phyloP scores from a whole-genome alignment of 164 flowering plant genomes.

The Malania oleifera region DNA sequence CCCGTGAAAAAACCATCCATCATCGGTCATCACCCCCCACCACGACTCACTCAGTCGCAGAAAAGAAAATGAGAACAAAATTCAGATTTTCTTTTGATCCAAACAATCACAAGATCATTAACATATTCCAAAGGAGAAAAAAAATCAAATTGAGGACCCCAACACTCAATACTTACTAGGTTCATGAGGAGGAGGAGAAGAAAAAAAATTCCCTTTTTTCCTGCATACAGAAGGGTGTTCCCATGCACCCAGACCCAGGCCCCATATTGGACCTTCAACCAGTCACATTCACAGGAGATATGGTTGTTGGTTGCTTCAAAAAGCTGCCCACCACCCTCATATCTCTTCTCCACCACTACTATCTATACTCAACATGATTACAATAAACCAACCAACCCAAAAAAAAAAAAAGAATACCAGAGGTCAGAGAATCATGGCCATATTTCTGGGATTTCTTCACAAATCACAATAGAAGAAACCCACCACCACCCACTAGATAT shows the following conservation, averaged over 20 bases:
- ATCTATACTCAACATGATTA: neutral
- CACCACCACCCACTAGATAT: slow-evolving; percentile 15
- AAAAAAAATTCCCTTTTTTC: neutral
- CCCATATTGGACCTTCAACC: slow-evolving; percentile 1
- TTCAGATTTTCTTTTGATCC: neutral
- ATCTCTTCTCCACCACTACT: slow-evolving; percentile 18
- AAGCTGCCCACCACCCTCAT: slow-evolving; percentile 12
- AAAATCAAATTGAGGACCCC: neutral
- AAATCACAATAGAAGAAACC: neutral
- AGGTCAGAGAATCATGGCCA: slow-evolving; percentile 5
- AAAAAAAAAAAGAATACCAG: slow-evolving; percentile 1
- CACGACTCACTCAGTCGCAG: neutral
- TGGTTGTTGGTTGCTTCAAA: slow-evolving; percentile 11
- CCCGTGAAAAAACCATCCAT: too few species aligned
- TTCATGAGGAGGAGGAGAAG: neutral
- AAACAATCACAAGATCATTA: slow-evolving; percentile 9
- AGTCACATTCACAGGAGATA: slow-evolving; percentile 9
- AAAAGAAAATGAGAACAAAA: neutral
- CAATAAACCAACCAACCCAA: neutral
- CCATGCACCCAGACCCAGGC: neutral
- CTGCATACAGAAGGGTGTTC: neutral
- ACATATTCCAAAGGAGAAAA: neutral
- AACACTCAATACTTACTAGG: neutral
- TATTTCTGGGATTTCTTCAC: slow-evolving; percentile 6
- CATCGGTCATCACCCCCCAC: neutral